phyloP scores from a whole-genome alignment of 1,284 basidiomycete species.

The Austroboletus niveus region DNA sequence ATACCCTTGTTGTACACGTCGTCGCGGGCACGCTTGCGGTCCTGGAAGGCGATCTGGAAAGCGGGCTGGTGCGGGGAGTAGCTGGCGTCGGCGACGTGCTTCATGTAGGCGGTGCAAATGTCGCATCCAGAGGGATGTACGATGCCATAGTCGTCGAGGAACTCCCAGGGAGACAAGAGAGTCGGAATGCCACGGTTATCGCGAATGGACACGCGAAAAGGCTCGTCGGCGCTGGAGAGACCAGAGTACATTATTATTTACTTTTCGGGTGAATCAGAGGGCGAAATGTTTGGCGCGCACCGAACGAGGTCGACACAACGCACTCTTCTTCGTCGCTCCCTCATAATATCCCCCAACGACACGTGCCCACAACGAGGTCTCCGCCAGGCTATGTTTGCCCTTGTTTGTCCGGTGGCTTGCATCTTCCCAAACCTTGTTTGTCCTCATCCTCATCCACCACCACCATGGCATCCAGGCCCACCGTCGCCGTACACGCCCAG shows the following conservation, averaged over 20 bases:
- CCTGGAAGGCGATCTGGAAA: constrained; percentile 40
- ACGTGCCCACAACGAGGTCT: constrained; percentile 31
- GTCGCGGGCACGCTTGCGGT: constrained; percentile 35
- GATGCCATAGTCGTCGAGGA: constrained; percentile 41
- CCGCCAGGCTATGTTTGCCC: constrained; percentile 25
- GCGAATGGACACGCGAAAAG: constrained; percentile 25
- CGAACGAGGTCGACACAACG: constrained; percentile 12
- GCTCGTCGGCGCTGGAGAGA: constrained; percentile 33
- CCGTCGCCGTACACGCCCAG: constrained; percentile 72
- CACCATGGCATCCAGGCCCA: constrained; percentile 86
- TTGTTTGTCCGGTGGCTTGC: constrained; percentile 20
- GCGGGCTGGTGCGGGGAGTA: constrained; percentile 36
- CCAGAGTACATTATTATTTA: constrained; percentile 25
- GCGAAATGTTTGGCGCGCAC: constrained; percentile 16
- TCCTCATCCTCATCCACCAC: constrained; percentile 14
- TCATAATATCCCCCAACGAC: constrained; percentile 25
- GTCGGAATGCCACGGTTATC: constrained; percentile 33
- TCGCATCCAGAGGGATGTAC: constrained; percentile 41
- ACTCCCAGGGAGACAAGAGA: constrained; percentile 38
- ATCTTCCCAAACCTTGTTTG: constrained; percentile 22
- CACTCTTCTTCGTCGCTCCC: no score
- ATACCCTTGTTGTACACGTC: constrained; percentile 34
- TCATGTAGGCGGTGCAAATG: constrained; percentile 40
- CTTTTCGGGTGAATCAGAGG: constrained; percentile 1
- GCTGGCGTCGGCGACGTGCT: constrained; percentile 40